Base-by-base conservation (phyloP, 805 yeast species). In the Saturnispora bothae region DNA sequence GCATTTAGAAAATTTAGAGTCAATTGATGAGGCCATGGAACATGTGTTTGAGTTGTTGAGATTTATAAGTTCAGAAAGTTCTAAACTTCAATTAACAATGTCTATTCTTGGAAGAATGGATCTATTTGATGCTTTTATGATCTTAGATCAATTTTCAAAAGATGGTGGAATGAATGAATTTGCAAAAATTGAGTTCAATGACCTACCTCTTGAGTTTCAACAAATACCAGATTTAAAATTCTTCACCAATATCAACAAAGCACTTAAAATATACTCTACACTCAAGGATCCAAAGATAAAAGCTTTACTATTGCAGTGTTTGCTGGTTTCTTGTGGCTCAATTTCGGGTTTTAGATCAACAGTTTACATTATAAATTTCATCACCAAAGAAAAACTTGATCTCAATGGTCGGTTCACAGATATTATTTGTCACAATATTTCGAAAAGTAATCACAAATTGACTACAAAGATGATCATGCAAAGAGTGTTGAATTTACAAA, bases 241-340 rank as follows among this genome's bases (percentile, higher is more conserved):
- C 5, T 44, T 30, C 22, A 43, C 39, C n/a, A 30, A 32, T n/a
- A 27, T 50, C 8, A 28, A 21, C 3, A 31, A 32, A 28, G 31
- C 29, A 4, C 17, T 49, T 7, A 20, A 31, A 1, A 8, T 21
- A 4, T n/a, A 44, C 1, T 12, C 31, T 4, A 26, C 14, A 6
- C 8, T 50, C 10, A 23, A 39, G 2, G 27, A 32, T 12, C 8
- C 13, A 1, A 13, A 35, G 14, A 37, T 49, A 0, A 42, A 44
- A 16, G 31, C 43, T n/a, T 16, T 53, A 14, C 25, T 45, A 9
- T 9, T 54, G 6, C 47, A 39, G 26, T 42, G 48, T 0, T 12
- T 52, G 3, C 38, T 54, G n/a, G 25, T 42, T 9, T 49, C 55
- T 1, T 42, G 50, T 4, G 48, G 52, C 27, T 30, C 31, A 12